Conservation (phyloP, 129 eudicot genomes). For the Glebionis coronaria region DNA sequence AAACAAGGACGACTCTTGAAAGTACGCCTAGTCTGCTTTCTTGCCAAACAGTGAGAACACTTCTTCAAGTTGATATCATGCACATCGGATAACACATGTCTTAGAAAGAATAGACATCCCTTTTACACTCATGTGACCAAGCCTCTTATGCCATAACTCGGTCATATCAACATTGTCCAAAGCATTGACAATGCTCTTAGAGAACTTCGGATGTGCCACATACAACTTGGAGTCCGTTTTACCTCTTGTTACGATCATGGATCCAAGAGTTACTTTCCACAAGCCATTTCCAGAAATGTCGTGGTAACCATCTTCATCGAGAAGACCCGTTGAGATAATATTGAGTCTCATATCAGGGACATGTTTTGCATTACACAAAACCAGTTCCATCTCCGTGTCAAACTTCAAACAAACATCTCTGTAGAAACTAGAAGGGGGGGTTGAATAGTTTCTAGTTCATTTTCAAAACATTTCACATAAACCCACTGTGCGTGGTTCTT, state of each 20-base stretch:
- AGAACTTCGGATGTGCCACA: background rate
- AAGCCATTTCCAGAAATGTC: no score
- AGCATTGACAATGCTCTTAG: background rate
- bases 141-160: no score
- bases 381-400: background rate
- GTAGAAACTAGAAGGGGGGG: no score
- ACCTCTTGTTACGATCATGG: background rate
- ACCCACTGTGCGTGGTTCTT: no score
- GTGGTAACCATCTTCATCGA: no score
- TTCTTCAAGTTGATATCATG: background rate
- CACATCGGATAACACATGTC: constrained; percentile 8
- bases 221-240: background rate
- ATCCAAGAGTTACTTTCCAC: no score
- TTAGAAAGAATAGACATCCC: background rate
- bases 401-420: constrained; percentile 5
- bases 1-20: constrained; percentile 15
- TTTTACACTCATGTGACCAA: background rate
- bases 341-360: no score
- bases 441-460: no score
- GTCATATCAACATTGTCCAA: background rate
- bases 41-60: background rate
- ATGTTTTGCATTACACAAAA: background rate
- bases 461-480: no score
- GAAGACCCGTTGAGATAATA: no score
- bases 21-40: background rate